Evolutionary conservation across 2,329 filamentous ascomycete genomes (phyloP), one percentile per base, ranked within the genome.

Genomic region (Geosmithia putterillii): DNA sequence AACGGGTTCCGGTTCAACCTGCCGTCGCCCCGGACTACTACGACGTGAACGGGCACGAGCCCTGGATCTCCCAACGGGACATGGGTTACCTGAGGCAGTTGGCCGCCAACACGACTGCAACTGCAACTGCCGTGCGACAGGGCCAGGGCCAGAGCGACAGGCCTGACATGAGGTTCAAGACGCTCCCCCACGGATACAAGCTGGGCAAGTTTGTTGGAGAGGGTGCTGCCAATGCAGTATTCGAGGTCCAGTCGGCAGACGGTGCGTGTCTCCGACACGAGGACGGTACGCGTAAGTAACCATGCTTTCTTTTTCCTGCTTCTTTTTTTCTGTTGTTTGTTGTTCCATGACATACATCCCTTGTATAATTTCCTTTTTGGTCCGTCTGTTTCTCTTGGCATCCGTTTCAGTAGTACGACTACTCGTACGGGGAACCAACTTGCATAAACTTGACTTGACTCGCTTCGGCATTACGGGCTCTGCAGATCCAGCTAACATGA

Each of bases 181-280:
- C 52, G 18, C 56, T 65, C 6, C 61, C 62, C 21, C 48, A 46
- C 38, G 60, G 59, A 23, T 56, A 58, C 35, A 57, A 52, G 21
- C 58, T 61, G 14, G 48, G 61, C 42, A 56, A 59, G 42, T 64
- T 76, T 45, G 60, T 78, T 19, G 73, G 71, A 21, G 85, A 92
- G 59, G 86, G 85, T 20, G 80, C 83, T 20, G 84, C 86, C 43
- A 90, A 92, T 58, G 73, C 82, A 42, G 81, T 89, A 48, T 88
- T 85, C 54, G 71, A 72, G 50, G 69, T 84, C 44, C 63, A 65
- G 39, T 47, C 69, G 18, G 60, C 64, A 4, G 52, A 60, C 45
- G 52, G 52, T 45, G 50, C 10, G 9, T 41, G 38, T 18, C 36
- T 46, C 28, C 19, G 34, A 21, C 41, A 46, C 22, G 19, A 43